Conservation (phyloP, 2,329 filamentous ascomycete genomes). For the Aspergillus glaucus region DNA sequence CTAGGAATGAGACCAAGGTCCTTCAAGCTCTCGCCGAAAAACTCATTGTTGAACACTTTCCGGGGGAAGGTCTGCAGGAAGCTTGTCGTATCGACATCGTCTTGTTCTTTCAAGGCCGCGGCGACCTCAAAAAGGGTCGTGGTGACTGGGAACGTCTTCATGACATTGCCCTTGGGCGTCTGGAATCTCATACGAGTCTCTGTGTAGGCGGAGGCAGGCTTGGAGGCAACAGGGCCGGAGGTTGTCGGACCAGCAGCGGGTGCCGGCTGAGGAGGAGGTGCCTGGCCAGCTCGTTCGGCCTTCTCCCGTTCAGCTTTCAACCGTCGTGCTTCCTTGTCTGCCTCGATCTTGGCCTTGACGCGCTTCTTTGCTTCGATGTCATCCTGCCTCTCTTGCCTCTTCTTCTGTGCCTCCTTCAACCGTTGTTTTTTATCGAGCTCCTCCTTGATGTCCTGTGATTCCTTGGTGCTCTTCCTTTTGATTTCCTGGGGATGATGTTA, state of each 20-base stretch:
- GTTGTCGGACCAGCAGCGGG: slow-evolving; percentile 38
- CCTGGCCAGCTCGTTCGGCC: slow-evolving; percentile 73
- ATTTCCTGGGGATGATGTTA: slow-evolving; percentile 46
- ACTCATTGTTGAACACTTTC: slow-evolving; percentile 68
- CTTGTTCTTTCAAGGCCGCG: slow-evolving; percentile 65
- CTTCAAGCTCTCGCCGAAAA: slow-evolving; percentile 86
- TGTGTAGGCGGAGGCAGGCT: slow-evolving; percentile 64
- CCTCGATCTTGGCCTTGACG: slow-evolving; percentile 89
- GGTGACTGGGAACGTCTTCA: slow-evolving; percentile 82
- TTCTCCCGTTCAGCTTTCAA: slow-evolving; percentile 80
- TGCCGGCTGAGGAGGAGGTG: slow-evolving; percentile 44
- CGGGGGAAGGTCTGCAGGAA: slow-evolving; percentile 84
- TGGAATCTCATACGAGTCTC: slow-evolving; percentile 80
- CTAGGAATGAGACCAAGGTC: slow-evolving; percentile 87
- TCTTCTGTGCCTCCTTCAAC: slow-evolving; percentile 81
- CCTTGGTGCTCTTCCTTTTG: slow-evolving; percentile 80
- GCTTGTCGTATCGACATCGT: slow-evolving; percentile 61
- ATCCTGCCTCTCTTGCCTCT: slow-evolving; percentile 79
- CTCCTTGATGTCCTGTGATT: slow-evolving; percentile 83
- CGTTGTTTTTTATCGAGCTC: slow-evolving; percentile 81
- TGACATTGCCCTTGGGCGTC: slow-evolving; percentile 66
- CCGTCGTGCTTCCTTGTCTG: slow-evolving; percentile 83
- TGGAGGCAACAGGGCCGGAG: slow-evolving; percentile 47
- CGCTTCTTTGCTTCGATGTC: slow-evolving; percentile 81
- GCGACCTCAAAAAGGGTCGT: slow-evolving; percentile 92